Percentiles rank a stretch among this genome's conserved stretches.
phyloP scores from a whole-genome alignment of 225 moss, liverwort and hornwort genomes.

The Straminergon stramineum region DNA sequence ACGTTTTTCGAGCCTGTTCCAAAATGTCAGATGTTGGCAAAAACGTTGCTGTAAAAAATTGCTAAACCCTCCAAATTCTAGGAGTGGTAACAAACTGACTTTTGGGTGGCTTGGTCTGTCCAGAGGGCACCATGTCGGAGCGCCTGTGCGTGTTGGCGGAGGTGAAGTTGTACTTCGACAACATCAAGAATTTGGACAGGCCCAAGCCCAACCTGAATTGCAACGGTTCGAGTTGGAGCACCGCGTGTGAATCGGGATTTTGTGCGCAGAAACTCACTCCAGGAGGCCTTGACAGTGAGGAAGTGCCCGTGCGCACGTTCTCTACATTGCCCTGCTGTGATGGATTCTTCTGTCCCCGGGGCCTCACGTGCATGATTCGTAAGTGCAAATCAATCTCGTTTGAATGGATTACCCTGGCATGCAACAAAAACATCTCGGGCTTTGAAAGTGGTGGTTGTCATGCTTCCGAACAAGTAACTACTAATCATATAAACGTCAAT shows the following conservation, averaged over 20 bases:
- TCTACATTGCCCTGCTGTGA: constrained; percentile 39
- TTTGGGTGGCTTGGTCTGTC: neutral
- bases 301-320: constrained; percentile 31
- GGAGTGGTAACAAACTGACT: neutral
- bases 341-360: constrained; percentile 86
- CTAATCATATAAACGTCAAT: too few species aligned
- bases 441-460: neutral
- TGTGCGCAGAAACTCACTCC: constrained; percentile 11
- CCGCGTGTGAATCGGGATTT: constrained; percentile 66
- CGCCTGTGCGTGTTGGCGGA: constrained; percentile 50
- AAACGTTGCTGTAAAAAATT: neutral
- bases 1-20: neutral
- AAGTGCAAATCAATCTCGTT: neutral
- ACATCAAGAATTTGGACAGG: constrained; percentile 8
- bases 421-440: neutral
- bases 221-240: constrained; percentile 33
- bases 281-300: neutral
- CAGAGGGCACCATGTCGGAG: constrained; percentile 30
- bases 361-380: constrained; percentile 97
- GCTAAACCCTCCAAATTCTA: neutral
- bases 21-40: neutral
- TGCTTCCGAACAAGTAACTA: neutral
- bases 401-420: neutral
- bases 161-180: constrained; percentile 43
- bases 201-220: constrained; percentile 59